Evolutionary conservation across 2,329 filamentous ascomycete species (phyloP).

Genomic region (Ambrosiella beaveri): DNA sequence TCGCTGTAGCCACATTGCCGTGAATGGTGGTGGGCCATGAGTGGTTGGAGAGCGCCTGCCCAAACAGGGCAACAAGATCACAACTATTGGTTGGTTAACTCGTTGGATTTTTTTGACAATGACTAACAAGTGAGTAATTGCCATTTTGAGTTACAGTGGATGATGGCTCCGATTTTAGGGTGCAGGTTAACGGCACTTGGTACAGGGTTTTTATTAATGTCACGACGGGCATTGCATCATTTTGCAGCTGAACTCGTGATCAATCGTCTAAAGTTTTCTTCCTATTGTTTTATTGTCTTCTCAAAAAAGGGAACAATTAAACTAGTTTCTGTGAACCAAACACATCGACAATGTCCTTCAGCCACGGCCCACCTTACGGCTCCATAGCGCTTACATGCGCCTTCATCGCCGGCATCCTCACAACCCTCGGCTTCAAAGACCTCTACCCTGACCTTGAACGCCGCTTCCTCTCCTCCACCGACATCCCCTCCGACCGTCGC

Average conservation of each 20-base stretch:
- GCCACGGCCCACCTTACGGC: slow-evolving; percentile 44
- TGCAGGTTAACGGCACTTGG: background rate
- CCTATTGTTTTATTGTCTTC: background rate
- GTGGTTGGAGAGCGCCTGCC: no score
- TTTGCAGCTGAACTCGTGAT: background rate
- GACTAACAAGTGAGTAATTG: no score
- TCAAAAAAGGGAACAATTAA: no score
- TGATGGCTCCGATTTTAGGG: background rate
- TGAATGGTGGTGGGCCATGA: no score
- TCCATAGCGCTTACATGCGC: slow-evolving; percentile 50
- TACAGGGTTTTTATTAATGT: background rate
- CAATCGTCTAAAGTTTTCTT: background rate
- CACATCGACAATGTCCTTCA: slow-evolving; percentile 35
- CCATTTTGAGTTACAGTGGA: background rate
- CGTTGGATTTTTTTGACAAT: no score
- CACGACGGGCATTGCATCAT: slow-evolving; percentile 6
- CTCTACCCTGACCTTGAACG: slow-evolving; percentile 58
- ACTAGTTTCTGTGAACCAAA: no score
- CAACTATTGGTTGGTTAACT: no score
- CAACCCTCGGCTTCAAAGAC: slow-evolving; percentile 66
- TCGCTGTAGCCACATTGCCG: background rate
- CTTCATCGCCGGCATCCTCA: slow-evolving; percentile 59
- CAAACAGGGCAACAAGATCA: no score
- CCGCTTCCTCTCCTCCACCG: slow-evolving; percentile 33
- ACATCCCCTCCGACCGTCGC: slow-evolving; percentile 15